Evolutionary conservation across 257 asterid genomes (phyloP), one percentile per base, ranked within the genome.

Genomic region (Fraxinus americana): DNA sequence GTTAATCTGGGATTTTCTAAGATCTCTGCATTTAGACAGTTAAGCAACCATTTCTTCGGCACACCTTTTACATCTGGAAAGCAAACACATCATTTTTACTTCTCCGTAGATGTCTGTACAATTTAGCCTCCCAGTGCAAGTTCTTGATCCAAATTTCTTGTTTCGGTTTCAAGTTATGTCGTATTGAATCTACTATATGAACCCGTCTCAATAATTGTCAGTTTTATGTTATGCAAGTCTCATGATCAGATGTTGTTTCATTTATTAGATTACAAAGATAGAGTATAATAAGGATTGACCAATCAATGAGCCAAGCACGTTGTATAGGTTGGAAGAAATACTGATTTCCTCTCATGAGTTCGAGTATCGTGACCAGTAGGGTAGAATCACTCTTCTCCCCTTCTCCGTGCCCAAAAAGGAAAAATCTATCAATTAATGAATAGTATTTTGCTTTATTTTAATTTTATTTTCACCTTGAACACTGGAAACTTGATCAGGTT

Each of bases 401-500:
- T 23, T 57, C 29, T 21, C 65, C 8, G 14, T 57, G 25, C 14
- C 35, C 34, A 25, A 63, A 23, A 63, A 63, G 1, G 35, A 63
- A 25, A 63, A n/a, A 7, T 57, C 30, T 57, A n/a, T 19, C 27
- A 9, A n/a, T 57, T 57, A 23, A 57, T n/a, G 66, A 23, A 57
- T 57, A n/a, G 66, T 21, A 57, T 21, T 57, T 57, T n/a, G n/a
- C 23, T 19, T 57, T 57, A 57, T 57, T 57, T 13, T 57, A 57
- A 57, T 57, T 19, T 57, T 57, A 7, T 57, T 23, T 57, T 57
- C 66, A 27, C 36, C 77, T 52, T 48, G 67, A 59, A 73, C 45
- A 35, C 65, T 68, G 67, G 54, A 43, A 12, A 34, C 17, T 77
- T 67, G 14, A 27, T 29, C 57, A 11, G 38, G 71, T 66, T 78